phyloP scores from a whole-genome alignment of 2,329 filamentous ascomycete genomes.

The Xylariaceae sp. region DNA sequence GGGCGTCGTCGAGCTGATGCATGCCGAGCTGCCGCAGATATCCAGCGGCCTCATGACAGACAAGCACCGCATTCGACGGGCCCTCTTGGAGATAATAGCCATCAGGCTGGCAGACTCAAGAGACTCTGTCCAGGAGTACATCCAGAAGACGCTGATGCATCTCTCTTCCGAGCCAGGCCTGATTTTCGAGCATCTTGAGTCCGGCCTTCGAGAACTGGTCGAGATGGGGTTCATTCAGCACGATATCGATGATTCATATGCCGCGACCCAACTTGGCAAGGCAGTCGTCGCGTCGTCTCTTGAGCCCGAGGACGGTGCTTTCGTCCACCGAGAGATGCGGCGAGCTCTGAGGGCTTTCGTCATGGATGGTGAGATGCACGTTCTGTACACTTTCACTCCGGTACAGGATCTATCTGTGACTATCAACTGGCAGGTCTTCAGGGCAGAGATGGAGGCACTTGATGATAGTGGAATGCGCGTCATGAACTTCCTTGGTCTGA shows the following conservation, averaged over 20 bases:
- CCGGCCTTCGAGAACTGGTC: constrained; percentile 51
- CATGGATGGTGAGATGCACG: constrained; percentile 72
- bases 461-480: constrained; percentile 67
- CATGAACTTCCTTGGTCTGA: constrained; percentile 59
- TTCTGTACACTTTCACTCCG: constrained; percentile 59
- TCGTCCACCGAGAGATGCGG: constrained; percentile 61
- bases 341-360: constrained; percentile 65
- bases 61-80: constrained; percentile 62
- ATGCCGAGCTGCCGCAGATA: constrained; percentile 63
- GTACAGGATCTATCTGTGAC: constrained; percentile 49
- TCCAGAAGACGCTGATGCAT: constrained; percentile 59
- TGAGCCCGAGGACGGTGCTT: constrained; percentile 67
- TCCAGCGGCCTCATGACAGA: constrained; percentile 61
- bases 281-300: constrained; percentile 67
- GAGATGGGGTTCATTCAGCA: constrained; percentile 46
- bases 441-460: constrained; percentile 60
- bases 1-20: constrained; percentile 61
- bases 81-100: constrained; percentile 62
- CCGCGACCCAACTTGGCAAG: constrained; percentile 57
- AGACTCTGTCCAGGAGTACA: constrained; percentile 60
- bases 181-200: constrained; percentile 47
- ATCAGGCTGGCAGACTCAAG: constrained; percentile 59
- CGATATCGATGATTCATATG: constrained; percentile 44
- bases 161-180: constrained; percentile 44
- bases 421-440: constrained; percentile 67